phyloP scores from a whole-genome alignment of 768 basidiomycete species.

The Tylopilus cervinicoccineus region DNA sequence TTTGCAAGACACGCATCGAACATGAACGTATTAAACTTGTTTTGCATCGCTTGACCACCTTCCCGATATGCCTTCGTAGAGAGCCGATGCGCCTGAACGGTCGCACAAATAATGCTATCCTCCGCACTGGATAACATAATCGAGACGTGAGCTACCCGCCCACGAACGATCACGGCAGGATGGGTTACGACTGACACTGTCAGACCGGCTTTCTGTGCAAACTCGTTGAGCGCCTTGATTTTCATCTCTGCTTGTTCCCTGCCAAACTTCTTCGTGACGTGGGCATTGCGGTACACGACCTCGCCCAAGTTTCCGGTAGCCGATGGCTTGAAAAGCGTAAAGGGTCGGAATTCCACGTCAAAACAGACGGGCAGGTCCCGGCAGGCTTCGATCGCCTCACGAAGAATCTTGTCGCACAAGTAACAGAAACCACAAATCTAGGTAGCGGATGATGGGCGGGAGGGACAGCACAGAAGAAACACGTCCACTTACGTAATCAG shows the following conservation, averaged over 20 bases:
- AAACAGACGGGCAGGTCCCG: conserved; percentile 28
- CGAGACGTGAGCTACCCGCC: not conserved
- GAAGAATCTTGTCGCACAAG: conserved; percentile 32
- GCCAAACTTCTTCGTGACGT: conserved; percentile 21
- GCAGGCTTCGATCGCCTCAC: conserved; percentile 32
- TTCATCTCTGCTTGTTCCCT: conserved; percentile 23
- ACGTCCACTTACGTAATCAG: conserved; percentile 26
- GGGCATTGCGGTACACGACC: conserved; percentile 17
- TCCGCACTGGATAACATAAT: conserved; percentile 27
- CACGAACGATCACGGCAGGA: not conserved
- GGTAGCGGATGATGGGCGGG: not conserved
- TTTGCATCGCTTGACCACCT: conserved; percentile 37
- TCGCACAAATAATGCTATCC: conserved; percentile 36
- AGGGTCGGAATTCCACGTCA: conserved; percentile 32
- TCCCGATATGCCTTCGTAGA: conserved; percentile 37
- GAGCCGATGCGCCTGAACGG: conserved; percentile 41
- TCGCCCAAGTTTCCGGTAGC: not conserved
- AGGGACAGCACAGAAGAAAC: not conserved
- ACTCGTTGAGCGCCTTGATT: conserved; percentile 19
- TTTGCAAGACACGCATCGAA: conserved; percentile 39
- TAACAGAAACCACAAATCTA: conserved; percentile 37
- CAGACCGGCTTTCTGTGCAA: conserved; percentile 24
- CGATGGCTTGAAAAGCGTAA: conserved; percentile 18
- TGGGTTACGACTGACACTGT: conserved; percentile 26
- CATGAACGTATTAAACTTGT: conserved; percentile 31